These are phyloP conservation scores for Pyrenochaeta sp. DNA, from an alignment of 2,329 filamentous ascomycete species.

Conservation along the genomic window DNA sequence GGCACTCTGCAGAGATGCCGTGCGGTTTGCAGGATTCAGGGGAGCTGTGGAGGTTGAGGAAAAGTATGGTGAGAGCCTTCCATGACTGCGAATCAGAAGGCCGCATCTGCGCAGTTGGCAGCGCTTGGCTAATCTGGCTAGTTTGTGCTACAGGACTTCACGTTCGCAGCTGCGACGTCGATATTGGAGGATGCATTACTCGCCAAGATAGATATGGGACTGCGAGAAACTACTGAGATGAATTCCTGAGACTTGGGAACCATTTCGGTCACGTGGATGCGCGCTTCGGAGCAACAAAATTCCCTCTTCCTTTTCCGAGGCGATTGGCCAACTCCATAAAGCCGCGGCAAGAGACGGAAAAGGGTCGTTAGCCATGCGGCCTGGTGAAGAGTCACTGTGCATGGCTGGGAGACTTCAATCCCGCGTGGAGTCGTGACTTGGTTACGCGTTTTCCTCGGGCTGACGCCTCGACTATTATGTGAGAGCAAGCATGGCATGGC, in stretches of 20 bases:
- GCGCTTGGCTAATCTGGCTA: constrained; percentile 30
- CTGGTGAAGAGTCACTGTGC: background rate
- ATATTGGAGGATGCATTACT: constrained; percentile 27
- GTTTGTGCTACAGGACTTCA: constrained; percentile 23
- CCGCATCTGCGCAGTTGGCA: constrained; percentile 24
- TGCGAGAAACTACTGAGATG: constrained; percentile 5
- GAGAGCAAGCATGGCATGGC: background rate
- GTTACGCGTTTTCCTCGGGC: background rate
- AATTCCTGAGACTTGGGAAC: constrained; percentile 2
- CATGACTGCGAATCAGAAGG: constrained; percentile 29
- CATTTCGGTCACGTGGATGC: constrained; percentile 20
- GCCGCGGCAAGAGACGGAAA: constrained; percentile 9
- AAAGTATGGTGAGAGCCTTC: constrained; percentile 9
- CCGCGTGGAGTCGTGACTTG: background rate
- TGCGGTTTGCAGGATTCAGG: constrained; percentile 5
- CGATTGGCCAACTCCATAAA: constrained; percentile 1
- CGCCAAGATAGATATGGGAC: constrained; percentile 6
- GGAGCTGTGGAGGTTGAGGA: constrained; percentile 3
- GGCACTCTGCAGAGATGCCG: background rate
- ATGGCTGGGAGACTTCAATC: background rate
- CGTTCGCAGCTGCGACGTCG: constrained; percentile 25
- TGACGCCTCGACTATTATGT: background rate
- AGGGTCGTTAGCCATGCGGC: background rate
- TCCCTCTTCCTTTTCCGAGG: constrained; percentile 5
- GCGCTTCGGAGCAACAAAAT: constrained; percentile 17